These are phyloP conservation scores for Combretum micranthum DNA, from an alignment of 345 rosid species.

Conservation along the genomic window DNA sequence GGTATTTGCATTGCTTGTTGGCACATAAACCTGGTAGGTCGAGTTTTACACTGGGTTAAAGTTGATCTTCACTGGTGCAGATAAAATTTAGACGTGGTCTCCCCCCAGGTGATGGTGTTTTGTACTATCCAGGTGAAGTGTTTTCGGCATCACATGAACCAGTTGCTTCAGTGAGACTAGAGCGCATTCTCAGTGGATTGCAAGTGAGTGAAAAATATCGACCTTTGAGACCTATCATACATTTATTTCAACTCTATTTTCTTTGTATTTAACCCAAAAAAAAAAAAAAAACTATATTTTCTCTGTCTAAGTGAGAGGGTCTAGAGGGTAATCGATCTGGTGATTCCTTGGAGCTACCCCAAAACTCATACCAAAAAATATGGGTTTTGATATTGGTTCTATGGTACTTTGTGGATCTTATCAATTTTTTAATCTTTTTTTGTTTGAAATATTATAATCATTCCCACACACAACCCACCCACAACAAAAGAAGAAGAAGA, in stretches of 20 bases:
- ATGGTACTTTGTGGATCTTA: no score
- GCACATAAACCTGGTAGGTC: slow-evolving; percentile 1
- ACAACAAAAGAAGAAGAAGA: no score
- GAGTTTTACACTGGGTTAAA: not conserved
- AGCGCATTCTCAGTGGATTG: slow-evolving; percentile 87
- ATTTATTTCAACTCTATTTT: not conserved
- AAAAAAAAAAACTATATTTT: no score
- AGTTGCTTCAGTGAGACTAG: slow-evolving; percentile 80
- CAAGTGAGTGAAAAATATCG: slow-evolving; percentile 43
- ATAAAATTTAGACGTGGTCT: slow-evolving; percentile 83
- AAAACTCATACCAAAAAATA: no score
- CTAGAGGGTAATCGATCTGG: no score
- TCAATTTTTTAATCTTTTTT: no score
- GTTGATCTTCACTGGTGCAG: slow-evolving; percentile 26
- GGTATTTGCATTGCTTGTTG: slow-evolving; percentile 33
- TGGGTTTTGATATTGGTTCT: no score
- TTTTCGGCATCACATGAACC: slow-evolving; percentile 80
- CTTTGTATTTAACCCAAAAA: no score
- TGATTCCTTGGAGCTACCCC: no score
- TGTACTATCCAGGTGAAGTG: slow-evolving; percentile 88
- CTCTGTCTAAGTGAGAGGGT: no score
- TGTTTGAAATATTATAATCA: no score
- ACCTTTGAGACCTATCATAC: not conserved
- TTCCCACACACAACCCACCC: no score
- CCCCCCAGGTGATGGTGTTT: slow-evolving; percentile 94